Percentiles rank a stretch among this genome's conserved stretches.
These are phyloP conservation scores for Colletotrichum sp. DNA, from an alignment of 2,329 filamentous ascomycete genomes.

Conservation along the genomic window DNA sequence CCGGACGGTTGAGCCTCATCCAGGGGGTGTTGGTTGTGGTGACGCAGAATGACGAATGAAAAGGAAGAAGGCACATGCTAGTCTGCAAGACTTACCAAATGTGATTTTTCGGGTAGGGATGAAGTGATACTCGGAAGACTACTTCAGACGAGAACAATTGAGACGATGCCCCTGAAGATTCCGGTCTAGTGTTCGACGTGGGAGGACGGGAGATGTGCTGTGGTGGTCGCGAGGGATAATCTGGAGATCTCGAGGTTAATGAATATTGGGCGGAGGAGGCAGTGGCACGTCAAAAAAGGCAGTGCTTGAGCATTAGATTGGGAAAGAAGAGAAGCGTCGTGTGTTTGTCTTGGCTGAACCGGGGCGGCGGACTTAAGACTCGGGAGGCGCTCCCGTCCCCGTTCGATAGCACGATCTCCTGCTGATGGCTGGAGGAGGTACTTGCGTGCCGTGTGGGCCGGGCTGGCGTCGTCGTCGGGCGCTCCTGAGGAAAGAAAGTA, in stretches of 20 bases:
- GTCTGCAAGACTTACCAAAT: background rate
- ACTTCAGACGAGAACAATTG: background rate
- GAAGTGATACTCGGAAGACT: background rate
- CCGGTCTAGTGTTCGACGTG: background rate
- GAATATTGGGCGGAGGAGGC: background rate
- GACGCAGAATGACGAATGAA: slow-evolving; percentile 5
- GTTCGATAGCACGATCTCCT: background rate
- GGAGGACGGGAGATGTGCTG: background rate
- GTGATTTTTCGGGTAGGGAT: background rate
- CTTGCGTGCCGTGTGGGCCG: slow-evolving; percentile 4
- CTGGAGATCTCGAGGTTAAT: background rate
- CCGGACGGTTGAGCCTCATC: background rate
- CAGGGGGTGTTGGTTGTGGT: background rate
- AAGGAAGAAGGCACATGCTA: background rate
- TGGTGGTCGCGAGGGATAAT: background rate
- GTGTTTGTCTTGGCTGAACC: background rate
- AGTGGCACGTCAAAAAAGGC: slow-evolving; percentile 5
- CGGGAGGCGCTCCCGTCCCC: slow-evolving; percentile 3
- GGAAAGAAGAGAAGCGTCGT: background rate
- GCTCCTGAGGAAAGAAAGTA: background rate
- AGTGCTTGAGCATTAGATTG: slow-evolving; percentile 7
- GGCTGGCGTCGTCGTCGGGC: background rate
- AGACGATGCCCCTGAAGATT: background rate
- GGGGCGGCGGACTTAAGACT: slow-evolving; percentile 11
- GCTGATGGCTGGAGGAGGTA: background rate